Evolutionary conservation across 2,329 filamentous ascomycete genomes (phyloP), one percentile per base, ranked within the genome.

Genomic region (Trichoderma afroharzianum): DNA sequence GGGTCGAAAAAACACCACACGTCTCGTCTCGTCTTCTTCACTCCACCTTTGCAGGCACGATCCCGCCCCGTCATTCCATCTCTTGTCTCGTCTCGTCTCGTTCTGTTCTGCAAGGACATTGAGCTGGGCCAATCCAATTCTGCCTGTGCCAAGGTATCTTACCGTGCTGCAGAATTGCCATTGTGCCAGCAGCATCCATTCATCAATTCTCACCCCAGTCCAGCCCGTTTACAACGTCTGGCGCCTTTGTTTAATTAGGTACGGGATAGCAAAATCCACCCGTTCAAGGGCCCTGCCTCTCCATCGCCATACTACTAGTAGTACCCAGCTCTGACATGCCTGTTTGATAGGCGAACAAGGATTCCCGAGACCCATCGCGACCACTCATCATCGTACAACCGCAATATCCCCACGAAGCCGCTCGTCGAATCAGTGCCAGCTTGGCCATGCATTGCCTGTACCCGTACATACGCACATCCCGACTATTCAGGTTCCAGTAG

Each of bases 231-330:
- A 26, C 67, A 36, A 47, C 43, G 58, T 33, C 68, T 70, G 68
- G 68, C 39, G 43, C 7, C 68, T 63, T 63, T 70, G 68, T 70
- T 70, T 70, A 70, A 70, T 70, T 70, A 62, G 66, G 66, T 68
- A 63, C 68, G 68, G 68, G 68, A 70, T 21, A 39, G 47, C 58
- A 24, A 68, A 68, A 55, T 57, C 68, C 58, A 63, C 68, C 59
- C 58, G n/a, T 28, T 28, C 59, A 32, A 50, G 68, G 68, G 30
- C 68, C 68, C 68, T 70, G 68, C 68, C 30, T 62, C 57, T 68
- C 66, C 66, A 68, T 68, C 57, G 18, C 36, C 24, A 32, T 39
- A n/a, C n/a, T n/a, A n/a, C n/a, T n/a, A n/a, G n/a, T n/a, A n/a
- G n/a, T n/a, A 18, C 24, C 39, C 66, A 43, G 66, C 57, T 68